A percentile compares a stretch with the other conserved stretches of the same genome.
Conservation (phyloP, 2,329 filamentous ascomycete genomes). For the Hymenoscyphus albidus region DNA sequence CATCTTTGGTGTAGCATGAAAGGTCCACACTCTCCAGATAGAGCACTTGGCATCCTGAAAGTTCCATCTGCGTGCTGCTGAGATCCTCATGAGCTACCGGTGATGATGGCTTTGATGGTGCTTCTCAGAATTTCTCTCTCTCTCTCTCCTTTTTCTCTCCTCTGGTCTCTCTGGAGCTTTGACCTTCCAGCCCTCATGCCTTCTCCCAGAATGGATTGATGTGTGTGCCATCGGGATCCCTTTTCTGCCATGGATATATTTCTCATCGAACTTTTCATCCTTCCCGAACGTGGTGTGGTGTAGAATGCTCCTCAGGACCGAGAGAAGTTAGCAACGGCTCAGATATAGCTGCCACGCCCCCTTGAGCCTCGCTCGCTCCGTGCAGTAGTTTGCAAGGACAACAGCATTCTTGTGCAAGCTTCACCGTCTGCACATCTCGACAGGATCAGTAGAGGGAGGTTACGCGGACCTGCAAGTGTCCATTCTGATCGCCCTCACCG, state of each 20-base stretch:
- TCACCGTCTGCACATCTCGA: not conserved
- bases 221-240: not conserved
- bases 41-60: not conserved
- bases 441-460: not conserved
- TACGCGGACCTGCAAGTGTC: constrained; percentile 1
- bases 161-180: not conserved
- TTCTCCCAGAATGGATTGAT: not conserved
- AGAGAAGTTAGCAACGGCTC: not conserved
- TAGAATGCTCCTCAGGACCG: not conserved
- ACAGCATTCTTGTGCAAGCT: not conserved
- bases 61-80: not conserved
- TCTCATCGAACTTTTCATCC: not conserved
- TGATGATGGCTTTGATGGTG: not conserved
- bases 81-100: not conserved
- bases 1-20: not conserved
- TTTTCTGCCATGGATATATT: not conserved
- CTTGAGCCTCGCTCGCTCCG: not conserved
- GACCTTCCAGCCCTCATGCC: not conserved
- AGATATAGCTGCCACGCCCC: not conserved
- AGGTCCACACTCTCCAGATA: not conserved
- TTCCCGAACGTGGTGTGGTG: not conserved
- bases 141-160: not conserved
- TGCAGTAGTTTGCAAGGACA: not conserved
- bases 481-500: not conserved
- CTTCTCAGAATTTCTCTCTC: not conserved